Evolutionary conservation across 2,329 filamentous ascomycete species (phyloP), one percentile per base, ranked within the genome.

Genomic region (Cytospora piceicola): DNA sequence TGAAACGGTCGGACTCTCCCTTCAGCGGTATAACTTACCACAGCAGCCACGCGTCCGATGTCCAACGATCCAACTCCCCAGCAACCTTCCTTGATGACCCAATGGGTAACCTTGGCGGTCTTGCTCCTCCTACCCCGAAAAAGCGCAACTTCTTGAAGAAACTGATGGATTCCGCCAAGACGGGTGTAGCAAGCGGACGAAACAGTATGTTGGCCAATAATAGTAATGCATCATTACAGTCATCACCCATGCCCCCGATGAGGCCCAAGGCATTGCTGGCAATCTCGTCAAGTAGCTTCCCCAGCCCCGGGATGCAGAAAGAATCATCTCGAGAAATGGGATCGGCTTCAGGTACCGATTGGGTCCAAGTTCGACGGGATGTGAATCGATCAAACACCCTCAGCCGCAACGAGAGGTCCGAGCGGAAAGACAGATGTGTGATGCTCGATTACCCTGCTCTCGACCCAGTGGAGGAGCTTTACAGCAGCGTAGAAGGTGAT

Each of bases 281-380:
- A n/a, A 27, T 66, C 9, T 63, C 63, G 3, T 60, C 63, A 17
- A 75, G 76, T 2, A 75, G 77, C 0, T 72, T 77, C 15, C 68
- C 68, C 3, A 70, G 69, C 12, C 57, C 68, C 77, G 77, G 52
- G 77, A 71, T 54, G 69, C 74, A 14, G 74, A 71, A 76, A 65
- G 85, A 88, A 68, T 79, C 84, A 5, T 85, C 88, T 17, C 84
- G 86, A 64, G 93, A 96, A 22, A 90, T 90, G 84, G 92, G 90
- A 2, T 77, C 90, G 8, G 84, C 81, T 24, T 80, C 80, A 14
- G 80, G 82, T 1, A 85, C 91, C 17, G 94, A 98, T 75, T 99
- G 95, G 94, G 93, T 99, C n/a, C 94, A 98, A 75, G 93, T 98
- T 27, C 90, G 95, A 42, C 88, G 95, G 55, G 96, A 99, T 77